Evolutionary conservation across 768 basidiomycete genomes (phyloP), one percentile per base, ranked within the genome.

Genomic region (Cystofilobasidium bisporidii): DNA sequence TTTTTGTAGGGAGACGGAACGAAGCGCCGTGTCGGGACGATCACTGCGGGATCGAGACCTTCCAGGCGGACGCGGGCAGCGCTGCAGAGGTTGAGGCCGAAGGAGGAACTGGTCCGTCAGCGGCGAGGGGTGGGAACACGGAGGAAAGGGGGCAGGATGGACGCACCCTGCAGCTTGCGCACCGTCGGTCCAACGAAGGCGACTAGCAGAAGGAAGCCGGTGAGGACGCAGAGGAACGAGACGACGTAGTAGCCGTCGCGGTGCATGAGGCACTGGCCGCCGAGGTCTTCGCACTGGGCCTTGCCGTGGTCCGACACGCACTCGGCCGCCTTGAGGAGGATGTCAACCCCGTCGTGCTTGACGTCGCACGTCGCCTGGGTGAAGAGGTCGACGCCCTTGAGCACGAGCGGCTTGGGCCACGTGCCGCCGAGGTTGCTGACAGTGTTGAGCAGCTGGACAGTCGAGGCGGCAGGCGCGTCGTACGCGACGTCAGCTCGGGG

Each of bases 351-450:
- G 9, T 67, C 67, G 30, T 68, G 82, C 40, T 83, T 81, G 64
- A 91, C 83, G 69, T 85, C 80, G 63, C 94, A 99, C 6, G 84
- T 87, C 8, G 93, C 91, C 41, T 85, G 82, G 58, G 84, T 91
- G 74, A 98, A 88, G 40, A 83, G 77, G 77, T 99, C 96, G 70
- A 98, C 91, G 15, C 88, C 91, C 80, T 91, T 91, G n/a, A 99
- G 81, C 47, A 99, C 86, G 73, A 97, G 93, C 79, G 85, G 96
- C 73, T 77, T 77, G 10, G 96, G 96, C 94, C 96, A 98, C 4
- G 96, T 99, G 26, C 96, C 96, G 50, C 96, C 96, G 72, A 99
- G 83, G 76, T 99, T 99, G 22, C 87, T 84, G 26, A 96, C 91
- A 20, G 96, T 99, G 76, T 97, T 97, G 50, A 99, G 78, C 17